Conservation (phyloP, 192 early-diverging fungal genomes). For the Allomyces macrogynus region DNA sequence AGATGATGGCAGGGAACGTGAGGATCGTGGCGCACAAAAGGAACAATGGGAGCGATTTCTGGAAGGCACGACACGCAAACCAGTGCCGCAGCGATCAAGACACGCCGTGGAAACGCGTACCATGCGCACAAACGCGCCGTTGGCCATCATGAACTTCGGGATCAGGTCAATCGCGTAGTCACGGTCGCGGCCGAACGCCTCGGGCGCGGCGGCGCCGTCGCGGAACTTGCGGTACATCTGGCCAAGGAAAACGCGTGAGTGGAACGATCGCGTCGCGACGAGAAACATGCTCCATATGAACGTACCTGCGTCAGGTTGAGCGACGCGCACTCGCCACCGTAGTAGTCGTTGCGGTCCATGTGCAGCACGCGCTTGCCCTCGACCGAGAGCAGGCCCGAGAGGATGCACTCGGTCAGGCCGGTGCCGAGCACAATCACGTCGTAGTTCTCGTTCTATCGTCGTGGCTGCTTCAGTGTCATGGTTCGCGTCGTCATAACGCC, state of each 20-base stretch:
- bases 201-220: conserved; percentile 22
- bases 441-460: conserved; percentile 57
- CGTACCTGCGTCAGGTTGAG: conserved; percentile 90
- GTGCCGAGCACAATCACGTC: conserved; percentile 78
- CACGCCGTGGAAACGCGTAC: no score
- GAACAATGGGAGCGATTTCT: no score
- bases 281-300: no score
- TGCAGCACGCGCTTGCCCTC: conserved; percentile 87
- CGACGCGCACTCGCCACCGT: conserved; percentile 87
- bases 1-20: no score
- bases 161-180: conserved; percentile 97
- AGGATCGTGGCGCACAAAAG: no score
- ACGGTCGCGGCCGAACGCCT: conserved; percentile 42
- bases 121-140: conserved; percentile 90
- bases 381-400: conserved; percentile 66
- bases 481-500: no score
- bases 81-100: no score
- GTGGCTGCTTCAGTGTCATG: no score
- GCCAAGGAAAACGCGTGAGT: not conserved
- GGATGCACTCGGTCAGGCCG: conserved; percentile 74
- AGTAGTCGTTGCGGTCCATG: conserved; percentile 90
- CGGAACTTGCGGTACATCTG: conserved; percentile 58
- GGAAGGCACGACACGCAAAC: no score
- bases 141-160: conserved; percentile 99
- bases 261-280: not conserved